Base-by-base conservation (phyloP, 2,329 filamentous ascomycete species). In the Calonectria henricotiae region DNA sequence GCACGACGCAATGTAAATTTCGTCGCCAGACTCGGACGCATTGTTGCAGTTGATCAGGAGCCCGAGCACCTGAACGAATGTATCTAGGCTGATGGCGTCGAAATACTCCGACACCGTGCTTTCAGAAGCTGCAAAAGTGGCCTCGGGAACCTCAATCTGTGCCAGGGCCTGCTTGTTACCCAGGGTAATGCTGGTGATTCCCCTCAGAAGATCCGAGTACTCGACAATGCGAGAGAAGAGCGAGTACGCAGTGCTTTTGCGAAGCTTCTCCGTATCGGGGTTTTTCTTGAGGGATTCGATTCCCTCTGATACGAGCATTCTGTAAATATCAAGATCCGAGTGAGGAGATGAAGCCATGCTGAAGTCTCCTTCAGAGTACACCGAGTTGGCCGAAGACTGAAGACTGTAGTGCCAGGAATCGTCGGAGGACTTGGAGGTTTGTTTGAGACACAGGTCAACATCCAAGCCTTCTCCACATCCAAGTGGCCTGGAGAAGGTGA, bases 1-100 rank as follows among this genome's bases (percentile, higher is more conserved):
- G 25, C 68, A 63, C 4, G 70, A 68, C 6, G 71, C 71, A 44
- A 73, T 63, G 51, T 68, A 73, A 15, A 75, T 71, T 39, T 74
- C 73, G 12, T 73, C 69, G 17, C 69, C 55, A 7, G 64, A 65
- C 25, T 58, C 65, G 23, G 66, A 70, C 4, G 66, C 64, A 35
- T 65, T 64, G 51, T 58, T 74, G 27, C 66, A 66, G 64, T 76
- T 76, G 44, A 75, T 74, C 12, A 74, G 63, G 1, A 76, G 67
- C 32, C 75, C 75, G 2, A 73, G 60, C 12, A 75, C 75, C 44
- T 76, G 75, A 12, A 76, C 71, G 51, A 74, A 76, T 1, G 69
- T 73, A 30, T 76, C 75, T n/a, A 74, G 41, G 2, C 71, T 65
- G 46, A 76, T 69, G 30, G 75, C 71, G 27, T 76, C 74, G 35